These are phyloP conservation scores for Phragmites australis DNA, from an alignment of 176 grass and related monocot species.

Conservation along the genomic window DNA sequence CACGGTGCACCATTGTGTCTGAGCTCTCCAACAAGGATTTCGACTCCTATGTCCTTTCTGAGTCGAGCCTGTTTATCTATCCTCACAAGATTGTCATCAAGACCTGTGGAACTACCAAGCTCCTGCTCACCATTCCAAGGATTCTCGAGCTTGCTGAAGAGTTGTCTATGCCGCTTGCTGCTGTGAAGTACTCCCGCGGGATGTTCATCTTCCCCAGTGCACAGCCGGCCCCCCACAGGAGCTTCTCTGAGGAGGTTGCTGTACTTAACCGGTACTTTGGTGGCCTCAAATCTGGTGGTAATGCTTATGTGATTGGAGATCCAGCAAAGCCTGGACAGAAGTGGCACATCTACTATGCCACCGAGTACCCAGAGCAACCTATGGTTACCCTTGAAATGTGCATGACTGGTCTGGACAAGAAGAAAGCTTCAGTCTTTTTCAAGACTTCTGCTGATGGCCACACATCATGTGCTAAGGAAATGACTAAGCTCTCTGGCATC, in stretches of 20 bases:
- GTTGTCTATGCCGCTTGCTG: conserved; percentile 58
- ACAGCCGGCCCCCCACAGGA: conserved; percentile 77
- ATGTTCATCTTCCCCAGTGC: conserved; percentile 68
- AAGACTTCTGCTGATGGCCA: conserved; percentile 57
- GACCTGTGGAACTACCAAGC: conserved; percentile 82
- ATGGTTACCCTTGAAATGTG: conserved; percentile 86
- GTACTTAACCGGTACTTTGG: conserved; percentile 62
- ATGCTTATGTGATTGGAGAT: conserved; percentile 73
- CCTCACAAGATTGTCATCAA: conserved; percentile 68
- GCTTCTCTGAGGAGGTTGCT: conserved; percentile 73
- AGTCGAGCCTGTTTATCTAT: conserved; percentile 81
- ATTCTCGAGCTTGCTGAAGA: conserved; percentile 76
- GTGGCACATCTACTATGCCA: conserved; percentile 78
- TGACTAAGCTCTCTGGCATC: conserved; percentile 69
- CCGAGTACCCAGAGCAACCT: conserved; percentile 54
- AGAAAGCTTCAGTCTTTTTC: conserved; percentile 70
- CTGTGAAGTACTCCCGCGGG: conserved; percentile 78
- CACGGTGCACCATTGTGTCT: conserved; percentile 75
- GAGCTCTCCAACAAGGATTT: conserved; percentile 75
- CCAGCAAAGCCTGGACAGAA: conserved; percentile 54
- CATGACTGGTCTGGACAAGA: conserved; percentile 68
- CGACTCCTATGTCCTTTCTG: conserved; percentile 74
- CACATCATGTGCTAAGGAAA: conserved; percentile 58
- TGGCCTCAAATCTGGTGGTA: conserved; percentile 51
- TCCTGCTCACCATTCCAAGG: conserved; percentile 70